Base-by-base conservation (phyloP, 169 alveolate species). In the Plasmodium ovale region DNA sequence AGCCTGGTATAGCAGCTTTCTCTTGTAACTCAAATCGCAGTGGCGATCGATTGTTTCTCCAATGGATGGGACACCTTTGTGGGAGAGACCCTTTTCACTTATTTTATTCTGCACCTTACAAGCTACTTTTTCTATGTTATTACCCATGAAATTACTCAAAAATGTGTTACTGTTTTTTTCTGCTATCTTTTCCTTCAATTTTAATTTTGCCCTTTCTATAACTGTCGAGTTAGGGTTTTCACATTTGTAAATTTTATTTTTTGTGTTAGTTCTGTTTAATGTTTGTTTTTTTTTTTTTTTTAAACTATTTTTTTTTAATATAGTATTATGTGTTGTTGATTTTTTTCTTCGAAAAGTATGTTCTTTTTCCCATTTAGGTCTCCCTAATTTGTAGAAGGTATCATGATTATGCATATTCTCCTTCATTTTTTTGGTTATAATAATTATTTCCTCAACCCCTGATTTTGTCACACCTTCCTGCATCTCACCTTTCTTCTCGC, bases 311-410 rank as follows among this genome's bases (percentile, higher is more conserved):
- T 79, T 79, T 64, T 79, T 79, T 79, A 64, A 42, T 49, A 79
- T 64, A 69, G 89, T 49, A 47, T 74, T 74, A 33, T 56, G 88
- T 16, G 68, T 59, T 29, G 65, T 74, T 14, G 88, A 74, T 79
- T 79, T 79, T 7, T 2, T 35, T 54, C 51, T 79, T 23, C 64
- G 67, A 35, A 51, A 64, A 39, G 29, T 77, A 14, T 67, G 60
- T 16, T 64, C 51, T 49, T 65, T 62, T 31, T 2, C 67, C 53
- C 51, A 49, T 49, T 64, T 79, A 33, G 89, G 89, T 33, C 89
- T 79, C 27, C 89, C 89, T 14, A 47, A 79, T 64, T 27, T 62
- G 27, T 47, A 56, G 35, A 79, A 79, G 14, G 44, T 27, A n/a
- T 65, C 68, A 62, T 68, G 31, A 47, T 79, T 44, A 25, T 79